Evolutionary conservation across 2,329 filamentous ascomycete genomes (phyloP).

Genomic region (Alternaria sp.): DNA sequence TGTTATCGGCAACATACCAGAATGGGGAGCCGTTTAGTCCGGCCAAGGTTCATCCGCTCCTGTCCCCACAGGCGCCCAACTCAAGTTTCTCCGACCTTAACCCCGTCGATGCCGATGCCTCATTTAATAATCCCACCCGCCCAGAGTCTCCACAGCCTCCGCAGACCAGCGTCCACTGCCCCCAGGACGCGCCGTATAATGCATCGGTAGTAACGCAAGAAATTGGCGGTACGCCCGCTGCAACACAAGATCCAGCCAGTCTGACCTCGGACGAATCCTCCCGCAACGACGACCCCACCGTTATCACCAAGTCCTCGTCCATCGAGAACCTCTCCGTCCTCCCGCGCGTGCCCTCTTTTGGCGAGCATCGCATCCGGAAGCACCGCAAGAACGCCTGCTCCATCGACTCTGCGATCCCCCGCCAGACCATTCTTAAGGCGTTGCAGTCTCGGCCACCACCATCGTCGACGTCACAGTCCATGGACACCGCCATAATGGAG

Average conservation of each 20-base stretch:
- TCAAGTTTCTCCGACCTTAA: constrained; percentile 43
- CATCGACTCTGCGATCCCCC: constrained; percentile 69
- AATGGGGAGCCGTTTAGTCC: constrained; percentile 44
- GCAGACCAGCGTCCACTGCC: constrained; percentile 32
- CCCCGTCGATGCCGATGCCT: constrained; percentile 34
- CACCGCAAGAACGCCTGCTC: constrained; percentile 56
- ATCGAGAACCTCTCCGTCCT: constrained; percentile 45
- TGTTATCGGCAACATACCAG: constrained; percentile 30
- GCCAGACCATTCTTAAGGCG: constrained; percentile 83
- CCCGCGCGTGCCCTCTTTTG: constrained; percentile 44
- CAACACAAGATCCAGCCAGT: constrained; percentile 22
- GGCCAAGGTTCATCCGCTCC: constrained; percentile 42
- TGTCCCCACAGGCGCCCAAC: constrained; percentile 39
- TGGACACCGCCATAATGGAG: constrained; percentile 65
- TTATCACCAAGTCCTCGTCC: constrained; percentile 41
- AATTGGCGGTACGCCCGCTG: constrained; percentile 36
- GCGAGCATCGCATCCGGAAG: constrained; percentile 45
- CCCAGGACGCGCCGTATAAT: constrained; percentile 33
- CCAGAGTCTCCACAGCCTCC: constrained; percentile 36
- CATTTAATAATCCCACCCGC: constrained; percentile 34
- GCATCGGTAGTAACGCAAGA: constrained; percentile 38
- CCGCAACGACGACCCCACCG: constrained; percentile 25
- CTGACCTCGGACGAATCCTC: constrained; percentile 35
- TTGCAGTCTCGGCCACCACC: constrained; percentile 68
- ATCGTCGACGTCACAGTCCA: constrained; percentile 62